A percentile compares a stretch with the other conserved stretches of the same genome.
Conservation (phyloP, 78 protist genomes). For the Dictyostelium purpureum region DNA sequence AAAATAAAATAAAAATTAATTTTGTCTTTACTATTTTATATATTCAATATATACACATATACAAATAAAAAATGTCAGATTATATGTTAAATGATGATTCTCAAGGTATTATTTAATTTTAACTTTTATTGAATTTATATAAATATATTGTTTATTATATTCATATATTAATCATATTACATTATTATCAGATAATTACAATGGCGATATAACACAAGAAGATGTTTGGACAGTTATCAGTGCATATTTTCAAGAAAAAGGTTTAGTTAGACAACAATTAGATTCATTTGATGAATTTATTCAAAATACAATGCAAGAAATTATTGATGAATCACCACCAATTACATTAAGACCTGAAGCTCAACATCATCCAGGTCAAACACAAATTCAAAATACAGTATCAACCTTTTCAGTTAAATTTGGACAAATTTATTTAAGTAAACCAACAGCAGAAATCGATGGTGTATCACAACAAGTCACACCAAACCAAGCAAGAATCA, state of each 20-base stretch:
- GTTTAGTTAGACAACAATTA: slow-evolving; percentile 98
- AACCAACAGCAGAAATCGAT: slow-evolving; percentile 84
- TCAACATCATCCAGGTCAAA: slow-evolving; percentile 81
- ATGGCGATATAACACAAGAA: slow-evolving; percentile 84
- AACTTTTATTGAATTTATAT: background rate
- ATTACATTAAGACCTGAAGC: slow-evolving; percentile 78
- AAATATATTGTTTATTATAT: background rate
- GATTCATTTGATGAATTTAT: slow-evolving; percentile 98
- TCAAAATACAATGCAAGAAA: slow-evolving; percentile 90
- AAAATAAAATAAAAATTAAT: background rate
- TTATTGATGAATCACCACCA: slow-evolving; percentile 90
- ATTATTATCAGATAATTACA: background rate
- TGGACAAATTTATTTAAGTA: slow-evolving; percentile 83
- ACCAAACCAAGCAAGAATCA: slow-evolving; percentile 97
- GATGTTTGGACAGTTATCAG: slow-evolving; percentile 96
- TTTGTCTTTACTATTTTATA: no score
- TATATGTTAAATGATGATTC: slow-evolving; percentile 43
- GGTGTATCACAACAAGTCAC: slow-evolving; percentile 61
- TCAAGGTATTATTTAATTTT: background rate
- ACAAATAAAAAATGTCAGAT: slow-evolving; percentile 35
- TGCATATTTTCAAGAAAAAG: slow-evolving; percentile 96
- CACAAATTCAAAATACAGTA: slow-evolving; percentile 17
- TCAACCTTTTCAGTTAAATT: slow-evolving; percentile 76
- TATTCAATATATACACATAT: no score
- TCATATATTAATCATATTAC: background rate